A percentile compares a stretch with the other conserved stretches of the same genome.
Evolutionary conservation across 1,139 yeast species (phyloP).

Genomic region (Sugiyamaella novakii): DNA sequence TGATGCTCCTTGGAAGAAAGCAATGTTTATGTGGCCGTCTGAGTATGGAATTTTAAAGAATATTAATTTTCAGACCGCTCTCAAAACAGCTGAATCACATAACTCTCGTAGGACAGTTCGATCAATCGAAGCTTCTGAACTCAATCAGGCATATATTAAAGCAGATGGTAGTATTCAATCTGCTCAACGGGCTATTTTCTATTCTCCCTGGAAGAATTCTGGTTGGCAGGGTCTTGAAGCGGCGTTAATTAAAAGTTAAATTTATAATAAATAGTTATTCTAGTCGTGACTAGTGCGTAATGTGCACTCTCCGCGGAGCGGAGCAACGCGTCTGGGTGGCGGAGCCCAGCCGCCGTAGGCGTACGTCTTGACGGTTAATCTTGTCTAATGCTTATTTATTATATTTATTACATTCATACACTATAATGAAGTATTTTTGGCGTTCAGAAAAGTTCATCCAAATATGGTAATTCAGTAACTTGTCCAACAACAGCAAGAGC

Average conservation of each 20-base stretch:
- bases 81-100: conserved; percentile 50
- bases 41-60: conserved; percentile 69
- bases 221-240: conserved; percentile 31
- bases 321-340: neutral
- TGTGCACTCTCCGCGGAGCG: neutral
- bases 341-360: conserved; percentile 1
- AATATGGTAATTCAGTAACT: conserved; percentile 81
- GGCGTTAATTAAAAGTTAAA: conserved; percentile 5
- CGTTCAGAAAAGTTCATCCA: conserved; percentile 72
- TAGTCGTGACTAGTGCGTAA: too few species aligned
- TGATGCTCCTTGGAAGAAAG: conserved; percentile 59
- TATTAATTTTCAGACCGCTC: conserved; percentile 55
- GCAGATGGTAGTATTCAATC: conserved; percentile 36
- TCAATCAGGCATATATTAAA: conserved; percentile 55
- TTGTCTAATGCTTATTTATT: conserved; percentile 18
- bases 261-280: too few species aligned
- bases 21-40: conserved; percentile 73
- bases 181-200: conserved; percentile 33
- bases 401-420: conserved; percentile 7
- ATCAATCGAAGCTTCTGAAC: conserved; percentile 51
- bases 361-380: neutral
- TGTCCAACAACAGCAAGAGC: conserved; percentile 93
- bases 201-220: conserved; percentile 31
- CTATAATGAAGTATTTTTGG: conserved; percentile 29
- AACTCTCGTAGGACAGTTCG: conserved; percentile 41